A percentile compares a stretch with the other conserved stretches of the same genome.
Conservation (phyloP, 1,284 basidiomycete genomes). For the Apiotrichum brassicae region DNA sequence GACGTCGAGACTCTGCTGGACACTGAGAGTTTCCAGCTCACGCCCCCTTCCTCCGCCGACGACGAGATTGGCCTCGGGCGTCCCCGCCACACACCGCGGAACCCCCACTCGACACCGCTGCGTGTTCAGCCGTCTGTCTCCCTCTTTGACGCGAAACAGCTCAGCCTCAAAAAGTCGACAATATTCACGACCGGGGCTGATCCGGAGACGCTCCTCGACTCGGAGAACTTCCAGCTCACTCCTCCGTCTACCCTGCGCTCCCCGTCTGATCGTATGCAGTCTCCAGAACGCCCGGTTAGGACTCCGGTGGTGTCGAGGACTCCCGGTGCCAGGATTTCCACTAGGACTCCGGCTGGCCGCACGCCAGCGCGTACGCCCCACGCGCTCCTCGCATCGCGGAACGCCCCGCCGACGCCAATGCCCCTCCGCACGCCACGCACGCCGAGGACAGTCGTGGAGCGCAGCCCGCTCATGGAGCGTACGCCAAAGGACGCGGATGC, state of each 20-base stretch:
- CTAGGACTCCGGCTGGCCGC: not conserved
- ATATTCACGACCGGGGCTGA: not conserved
- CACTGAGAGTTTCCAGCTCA: slow-evolving; percentile 12
- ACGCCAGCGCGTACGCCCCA: not conserved
- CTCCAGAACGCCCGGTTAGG: no score
- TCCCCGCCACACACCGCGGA: no score
- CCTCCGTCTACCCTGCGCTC: slow-evolving; percentile 4
- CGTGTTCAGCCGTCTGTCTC: not conserved
- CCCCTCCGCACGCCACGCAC: not conserved
- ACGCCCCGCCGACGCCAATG: not conserved
- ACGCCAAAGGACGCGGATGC: slow-evolving; percentile 13
- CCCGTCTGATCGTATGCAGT: not conserved
- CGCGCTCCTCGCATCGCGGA: not conserved
- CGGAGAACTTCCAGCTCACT: slow-evolving; percentile 12
- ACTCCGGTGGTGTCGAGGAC: no score
- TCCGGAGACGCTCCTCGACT: slow-evolving; percentile 6
- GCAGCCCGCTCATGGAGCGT: not conserved
- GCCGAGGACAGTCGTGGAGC: not conserved
- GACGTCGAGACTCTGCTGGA: slow-evolving; percentile 2
- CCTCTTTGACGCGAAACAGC: not conserved
- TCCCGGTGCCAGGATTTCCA: no score
- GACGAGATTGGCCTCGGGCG: not conserved
- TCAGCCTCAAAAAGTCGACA: not conserved
- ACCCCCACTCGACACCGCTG: not conserved
- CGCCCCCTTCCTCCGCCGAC: slow-evolving; percentile 4